Evolutionary conservation across 805 yeast genomes (phyloP).

Genomic region (Saccharomyces cerevisiae): DNA sequence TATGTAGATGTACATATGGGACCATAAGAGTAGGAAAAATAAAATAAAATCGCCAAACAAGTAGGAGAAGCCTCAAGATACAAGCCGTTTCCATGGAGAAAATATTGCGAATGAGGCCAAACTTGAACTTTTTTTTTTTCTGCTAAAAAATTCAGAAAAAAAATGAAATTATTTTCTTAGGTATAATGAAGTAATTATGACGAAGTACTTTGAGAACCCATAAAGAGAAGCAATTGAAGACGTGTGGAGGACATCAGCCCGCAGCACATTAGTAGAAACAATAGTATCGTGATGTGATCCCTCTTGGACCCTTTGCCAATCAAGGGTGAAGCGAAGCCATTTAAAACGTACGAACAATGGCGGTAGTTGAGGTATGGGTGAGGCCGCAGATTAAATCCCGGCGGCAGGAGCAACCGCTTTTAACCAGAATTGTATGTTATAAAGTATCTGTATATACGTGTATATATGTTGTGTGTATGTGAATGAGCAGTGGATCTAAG

Average conservation of each 20-base stretch:
- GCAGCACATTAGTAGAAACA: not conserved
- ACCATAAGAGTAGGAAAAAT: not conserved
- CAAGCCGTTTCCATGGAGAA: not conserved
- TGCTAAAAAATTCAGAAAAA: not conserved
- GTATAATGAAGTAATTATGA: not conserved
- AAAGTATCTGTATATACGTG: not conserved
- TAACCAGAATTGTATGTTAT: not conserved
- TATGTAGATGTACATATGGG: not conserved
- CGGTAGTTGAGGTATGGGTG: not conserved
- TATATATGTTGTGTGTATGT: not conserved
- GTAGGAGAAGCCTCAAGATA: not conserved
- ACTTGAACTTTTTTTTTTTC: not conserved
- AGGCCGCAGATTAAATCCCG: not conserved
- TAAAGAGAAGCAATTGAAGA: not conserved
- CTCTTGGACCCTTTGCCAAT: not conserved
- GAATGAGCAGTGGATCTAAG: not conserved
- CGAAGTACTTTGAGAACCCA: not conserved
- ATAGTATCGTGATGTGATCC: not conserved
- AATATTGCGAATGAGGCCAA: not conserved
- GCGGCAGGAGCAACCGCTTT: not conserved
- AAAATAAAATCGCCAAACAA: not conserved
- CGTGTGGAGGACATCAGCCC: not conserved
- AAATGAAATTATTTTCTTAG: not conserved
- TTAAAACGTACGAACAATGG: not conserved
- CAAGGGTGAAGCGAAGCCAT: not conserved